phyloP scores from a whole-genome alignment of 768 basidiomycete species.

The Tylopilus sp. region DNA sequence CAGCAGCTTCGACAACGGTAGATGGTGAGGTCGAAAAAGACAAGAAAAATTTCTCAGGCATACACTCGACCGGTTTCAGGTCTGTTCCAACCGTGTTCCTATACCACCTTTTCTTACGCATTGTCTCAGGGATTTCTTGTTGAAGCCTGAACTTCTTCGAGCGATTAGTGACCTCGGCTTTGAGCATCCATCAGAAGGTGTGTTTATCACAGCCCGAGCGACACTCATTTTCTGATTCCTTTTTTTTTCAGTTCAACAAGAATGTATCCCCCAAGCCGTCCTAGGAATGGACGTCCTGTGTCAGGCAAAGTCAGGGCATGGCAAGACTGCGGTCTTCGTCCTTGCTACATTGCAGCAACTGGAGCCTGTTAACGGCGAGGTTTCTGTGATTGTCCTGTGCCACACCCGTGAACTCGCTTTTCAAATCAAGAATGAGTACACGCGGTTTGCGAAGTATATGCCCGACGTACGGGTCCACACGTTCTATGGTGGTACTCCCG shows the following conservation, averaged over 20 bases:
- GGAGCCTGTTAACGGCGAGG: constrained; percentile 97
- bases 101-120: constrained; percentile 2
- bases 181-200: constrained; percentile 99
- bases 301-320: constrained; percentile 98
- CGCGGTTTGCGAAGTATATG: constrained; percentile 99
- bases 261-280: constrained; percentile 99
- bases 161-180: constrained; percentile 99
- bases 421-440: constrained; percentile 99
- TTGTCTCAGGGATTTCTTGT: constrained; percentile 80
- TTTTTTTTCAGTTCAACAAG: constrained; percentile 82
- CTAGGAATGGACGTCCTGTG: constrained; percentile 99
- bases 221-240: background rate
- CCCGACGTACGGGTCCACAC: constrained; percentile 96
- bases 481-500: constrained; percentile 96
- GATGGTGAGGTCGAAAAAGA: constrained; percentile 67
- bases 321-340: constrained; percentile 99
- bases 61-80: constrained; percentile 99
- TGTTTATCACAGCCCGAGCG: background rate
- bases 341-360: constrained; percentile 96
- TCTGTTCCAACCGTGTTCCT: constrained; percentile 35
- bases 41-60: constrained; percentile 98
- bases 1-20: constrained; percentile 41
- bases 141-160: constrained; percentile 95
- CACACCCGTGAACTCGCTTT: constrained; percentile 99
- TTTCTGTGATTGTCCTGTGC: constrained; percentile 95